Evolutionary conservation across 345 rosid genomes (phyloP), one percentile per base, ranked within the genome.

Genomic region (Camelina sativa): DNA sequence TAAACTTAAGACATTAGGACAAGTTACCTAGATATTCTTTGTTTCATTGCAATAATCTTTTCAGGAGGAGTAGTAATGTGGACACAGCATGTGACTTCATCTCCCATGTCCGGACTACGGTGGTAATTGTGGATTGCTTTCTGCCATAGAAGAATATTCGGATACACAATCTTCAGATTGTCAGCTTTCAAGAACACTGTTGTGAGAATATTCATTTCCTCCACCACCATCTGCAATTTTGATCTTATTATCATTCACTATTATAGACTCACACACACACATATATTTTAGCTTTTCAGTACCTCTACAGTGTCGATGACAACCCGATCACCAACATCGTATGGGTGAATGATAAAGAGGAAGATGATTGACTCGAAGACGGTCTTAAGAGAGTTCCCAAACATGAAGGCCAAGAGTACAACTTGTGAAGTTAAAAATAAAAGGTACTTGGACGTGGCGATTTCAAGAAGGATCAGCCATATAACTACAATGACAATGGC

Each of bases 71-170:
- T 90, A 6, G 88, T 71, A 10, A 92, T 56, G 32, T 95, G 97
- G 84, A 95, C 38, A 44, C 35, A 80, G 80, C 88, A 95, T 52
- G 79, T 84, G 5, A 92, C 66, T 4, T 71, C 80, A 8, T 95
- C 99, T 15, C 88, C 87, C 98, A 92, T 95, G 52, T 95, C 98
- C 2, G 98, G 98, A 71, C 99, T 95, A 2, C 96, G 92, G 35
- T 90, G 80, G 65, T 28, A 92, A 79, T 92, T 95, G 30, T 86
- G 79, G 23, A 95, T 92, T 17, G 93, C 73, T 67, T 73, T 89
- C 6, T 82, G 76, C 23, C 94, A 86, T 2, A 95, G 87, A 74
- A 84, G 73, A 34, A 81, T 86, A 61, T 95, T 95, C 0, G 91
- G 97, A 59, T 75, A 88, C n/a, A 83, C 58, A 11, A 95, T 69